Percentiles rank a stretch among this genome's conserved stretches.
phyloP scores from a whole-genome alignment of 441 rosid genomes.

The Kokia cookei region DNA sequence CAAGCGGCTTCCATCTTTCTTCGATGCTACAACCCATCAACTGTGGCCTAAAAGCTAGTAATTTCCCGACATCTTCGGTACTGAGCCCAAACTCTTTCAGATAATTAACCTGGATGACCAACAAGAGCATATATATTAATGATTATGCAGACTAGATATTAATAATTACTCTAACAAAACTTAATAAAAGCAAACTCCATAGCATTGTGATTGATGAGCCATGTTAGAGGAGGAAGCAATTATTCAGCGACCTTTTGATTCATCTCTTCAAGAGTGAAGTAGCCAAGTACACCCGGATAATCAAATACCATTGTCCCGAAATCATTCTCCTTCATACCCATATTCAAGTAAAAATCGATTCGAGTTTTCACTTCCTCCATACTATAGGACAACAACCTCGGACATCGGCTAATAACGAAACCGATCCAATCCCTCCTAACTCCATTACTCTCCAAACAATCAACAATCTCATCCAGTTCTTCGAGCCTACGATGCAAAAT shows the following conservation, averaged over 20 bases:
- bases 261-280: constrained; percentile 71
- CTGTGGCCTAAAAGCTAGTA: constrained; percentile 80
- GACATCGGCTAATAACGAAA: constrained; percentile 66
- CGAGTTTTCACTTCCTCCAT: constrained; percentile 64
- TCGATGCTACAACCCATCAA: constrained; percentile 81
- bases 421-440: constrained; percentile 91
- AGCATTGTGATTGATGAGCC: not conserved
- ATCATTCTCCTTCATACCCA: constrained; percentile 78
- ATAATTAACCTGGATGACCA: constrained; percentile 51
- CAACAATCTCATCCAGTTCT: constrained; percentile 60
- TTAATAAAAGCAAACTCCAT: not conserved
- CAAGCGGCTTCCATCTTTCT: constrained; percentile 84
- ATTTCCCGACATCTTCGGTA: constrained; percentile 63
- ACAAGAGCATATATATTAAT: not conserved
- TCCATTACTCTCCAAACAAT: constrained; percentile 69
- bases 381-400: constrained; percentile 52
- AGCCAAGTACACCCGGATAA: constrained; percentile 68
- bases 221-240: not conserved
- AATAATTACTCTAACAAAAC: not conserved
- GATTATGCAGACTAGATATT: not conserved
- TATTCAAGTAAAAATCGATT: constrained; percentile 54
- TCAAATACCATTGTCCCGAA: constrained; percentile 92
- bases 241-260: constrained; percentile 51
- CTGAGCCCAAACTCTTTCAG: constrained; percentile 83
- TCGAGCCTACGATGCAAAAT: constrained; percentile 43